Evolutionary conservation across 805 yeast genomes (phyloP), one percentile per base, ranked within the genome.

Genomic region (Blastobotrys peoriensis): DNA sequence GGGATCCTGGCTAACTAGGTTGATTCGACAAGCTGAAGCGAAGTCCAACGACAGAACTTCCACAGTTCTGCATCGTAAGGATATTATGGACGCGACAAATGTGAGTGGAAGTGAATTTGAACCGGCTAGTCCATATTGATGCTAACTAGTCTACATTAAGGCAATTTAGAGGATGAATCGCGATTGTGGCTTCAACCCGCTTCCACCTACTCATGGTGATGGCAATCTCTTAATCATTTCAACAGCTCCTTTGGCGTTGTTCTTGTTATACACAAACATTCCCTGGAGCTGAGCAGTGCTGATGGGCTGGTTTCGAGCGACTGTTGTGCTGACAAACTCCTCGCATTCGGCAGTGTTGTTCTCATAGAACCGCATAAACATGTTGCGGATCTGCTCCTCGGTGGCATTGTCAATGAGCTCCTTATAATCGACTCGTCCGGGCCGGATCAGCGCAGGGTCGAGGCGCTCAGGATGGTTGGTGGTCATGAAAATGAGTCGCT

Each of bases 241-340:
- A 21, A 89, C 65, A 0, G 98, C 96, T 3, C 75, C 75, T 27
- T 74, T 72, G 0, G 98, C 95, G 47, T 80, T 81, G 47, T 83
- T 76, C 64, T 93, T 93, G 66, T 86, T 86, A 67, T 86, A 86
- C 2, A 93, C 96, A 69, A 93, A 93, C 41, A 93, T 71, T 0
- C 98, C 98, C 63, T 93, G 98, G 47, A 93, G 70, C 60, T 87
- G 96, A 0, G 98, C 98, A 0, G 98, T 88, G 56, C 95, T 83
- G 28, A 91, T 78, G 1, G 76, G 75, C 50, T 76, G 62, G 28
- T 72, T 71, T 50, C 83, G 62, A 4, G 66, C 69, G 23, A 60
- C 57, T 45, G 71, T 76, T 22, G 71, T 73, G 28, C 63, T 56
- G 19, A 74, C 66, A 52, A 75, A 76, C 53, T 66, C 61, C 18